Conservation (phyloP, 2,329 filamentous ascomycete species). For the Trichoderma sp. region DNA sequence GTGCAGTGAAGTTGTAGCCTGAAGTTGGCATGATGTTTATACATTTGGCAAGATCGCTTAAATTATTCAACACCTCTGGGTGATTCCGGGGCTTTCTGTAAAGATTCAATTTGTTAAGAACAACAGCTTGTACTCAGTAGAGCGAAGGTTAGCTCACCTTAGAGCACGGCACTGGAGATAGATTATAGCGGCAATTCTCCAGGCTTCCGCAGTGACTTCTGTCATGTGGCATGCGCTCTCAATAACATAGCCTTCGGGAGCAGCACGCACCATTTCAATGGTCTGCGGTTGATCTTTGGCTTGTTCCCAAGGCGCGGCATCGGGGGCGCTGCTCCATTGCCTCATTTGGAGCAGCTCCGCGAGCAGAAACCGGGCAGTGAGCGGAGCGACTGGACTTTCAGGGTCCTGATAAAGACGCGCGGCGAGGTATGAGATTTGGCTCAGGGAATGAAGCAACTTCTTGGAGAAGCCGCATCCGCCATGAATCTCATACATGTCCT, state of each 20-base stretch:
- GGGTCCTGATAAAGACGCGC: slow-evolving; percentile 36
- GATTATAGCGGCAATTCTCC: slow-evolving; percentile 40
- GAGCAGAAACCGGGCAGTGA: slow-evolving; percentile 31
- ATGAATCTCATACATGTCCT: slow-evolving; percentile 39
- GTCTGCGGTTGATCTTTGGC: slow-evolving; percentile 21
- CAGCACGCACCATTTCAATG: slow-evolving; percentile 33
- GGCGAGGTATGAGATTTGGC: slow-evolving; percentile 39
- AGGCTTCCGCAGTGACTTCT: slow-evolving; percentile 41
- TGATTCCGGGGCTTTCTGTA: slow-evolving; percentile 40
- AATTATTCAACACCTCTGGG: slow-evolving; percentile 32
- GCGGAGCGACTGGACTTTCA: slow-evolving; percentile 33
- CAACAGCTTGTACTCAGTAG: not conserved
- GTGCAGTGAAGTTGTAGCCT: slow-evolving; percentile 41
- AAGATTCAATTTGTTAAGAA: slow-evolving; percentile 16
- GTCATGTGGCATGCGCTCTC: slow-evolving; percentile 37
- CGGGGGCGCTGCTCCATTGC: slow-evolving; percentile 37
- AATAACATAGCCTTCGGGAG: slow-evolving; percentile 28
- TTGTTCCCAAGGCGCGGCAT: slow-evolving; percentile 25
- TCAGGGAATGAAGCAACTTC: slow-evolving; percentile 38
- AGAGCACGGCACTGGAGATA: slow-evolving; percentile 41
- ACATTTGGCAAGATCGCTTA: slow-evolving; percentile 37
- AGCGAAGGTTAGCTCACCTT: slow-evolving; percentile 29
- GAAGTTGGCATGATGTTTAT: slow-evolving; percentile 43
- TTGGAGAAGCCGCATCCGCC: slow-evolving; percentile 44
- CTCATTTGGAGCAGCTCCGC: slow-evolving; percentile 33